phyloP scores from a whole-genome alignment of 768 basidiomycete genomes.

The Calvatia gigantea region DNA sequence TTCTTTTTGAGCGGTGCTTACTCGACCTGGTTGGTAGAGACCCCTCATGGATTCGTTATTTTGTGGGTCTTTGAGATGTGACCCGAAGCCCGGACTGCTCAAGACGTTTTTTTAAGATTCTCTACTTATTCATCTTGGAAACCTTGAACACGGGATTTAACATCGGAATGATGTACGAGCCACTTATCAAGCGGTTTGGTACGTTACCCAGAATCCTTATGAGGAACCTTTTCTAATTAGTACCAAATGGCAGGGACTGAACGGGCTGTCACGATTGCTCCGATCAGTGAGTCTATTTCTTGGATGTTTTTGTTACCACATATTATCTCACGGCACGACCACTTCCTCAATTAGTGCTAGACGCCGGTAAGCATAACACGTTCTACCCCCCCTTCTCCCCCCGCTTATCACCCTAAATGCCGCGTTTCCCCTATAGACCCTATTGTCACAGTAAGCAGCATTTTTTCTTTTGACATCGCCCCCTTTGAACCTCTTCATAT shows the following conservation, averaged over 20 bases:
- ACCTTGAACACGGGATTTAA: constrained; percentile 40
- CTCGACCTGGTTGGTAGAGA: constrained; percentile 26
- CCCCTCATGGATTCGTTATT: constrained; percentile 34
- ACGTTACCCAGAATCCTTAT: constrained; percentile 8
- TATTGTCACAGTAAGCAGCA: constrained; percentile 25
- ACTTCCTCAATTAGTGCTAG: constrained; percentile 21
- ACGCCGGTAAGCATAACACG: constrained; percentile 20
- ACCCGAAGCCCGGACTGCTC: background rate
- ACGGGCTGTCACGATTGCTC: constrained; percentile 5
- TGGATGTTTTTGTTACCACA: constrained; percentile 23
- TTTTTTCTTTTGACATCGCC: background rate
- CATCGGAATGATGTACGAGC: constrained; percentile 44
- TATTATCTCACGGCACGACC: background rate
- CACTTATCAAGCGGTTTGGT: constrained; percentile 36
- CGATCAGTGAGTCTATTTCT: background rate
- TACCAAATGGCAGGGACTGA: background rate
- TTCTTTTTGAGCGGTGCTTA: background rate
- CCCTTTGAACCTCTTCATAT: background rate
- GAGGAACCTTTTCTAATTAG: background rate
- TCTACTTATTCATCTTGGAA: constrained; percentile 41
- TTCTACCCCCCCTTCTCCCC: too few species aligned
- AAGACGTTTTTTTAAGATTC: constrained; percentile 24
- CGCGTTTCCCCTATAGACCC: constrained; percentile 21
- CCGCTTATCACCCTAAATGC: background rate
- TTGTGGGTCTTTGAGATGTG: background rate